A percentile compares a stretch with the other conserved stretches of the same genome.
These are phyloP conservation scores for Picochlorum sp. DNA, from an alignment of 139 green algal species.

Conservation along the genomic window DNA sequence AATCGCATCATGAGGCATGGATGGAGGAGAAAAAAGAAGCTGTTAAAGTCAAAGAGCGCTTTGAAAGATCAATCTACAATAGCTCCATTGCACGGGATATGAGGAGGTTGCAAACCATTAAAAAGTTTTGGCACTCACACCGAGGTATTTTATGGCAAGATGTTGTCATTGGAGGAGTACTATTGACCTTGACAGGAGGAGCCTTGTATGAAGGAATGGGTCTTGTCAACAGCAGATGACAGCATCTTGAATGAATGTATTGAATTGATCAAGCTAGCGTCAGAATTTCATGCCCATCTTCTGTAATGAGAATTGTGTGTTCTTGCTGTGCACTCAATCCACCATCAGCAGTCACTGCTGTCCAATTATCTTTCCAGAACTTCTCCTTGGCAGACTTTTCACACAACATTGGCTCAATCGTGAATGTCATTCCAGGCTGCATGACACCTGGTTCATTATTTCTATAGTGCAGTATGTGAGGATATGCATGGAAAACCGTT, in stretches of 20 bases:
- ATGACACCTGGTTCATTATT: conserved; percentile 65
- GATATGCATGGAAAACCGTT: conserved; percentile 76
- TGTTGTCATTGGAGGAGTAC: neutral
- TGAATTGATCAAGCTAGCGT: conserved; percentile 34
- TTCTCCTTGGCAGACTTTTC: conserved; percentile 39
- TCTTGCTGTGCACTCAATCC: conserved; percentile 84
- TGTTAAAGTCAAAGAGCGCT: conserved; percentile 24
- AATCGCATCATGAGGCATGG: conserved; percentile 26
- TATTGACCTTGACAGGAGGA: conserved; percentile 1
- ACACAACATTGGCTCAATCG: conserved; percentile 96
- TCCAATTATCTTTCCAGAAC: conserved; percentile 93
- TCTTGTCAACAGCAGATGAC: neutral
- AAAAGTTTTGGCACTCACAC: conserved; percentile 36
- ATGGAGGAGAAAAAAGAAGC: conserved; percentile 41
- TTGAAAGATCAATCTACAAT: conserved; percentile 14
- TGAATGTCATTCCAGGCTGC: conserved; percentile 86
- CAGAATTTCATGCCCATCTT: conserved; percentile 77
- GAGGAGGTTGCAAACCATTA: conserved; percentile 30
- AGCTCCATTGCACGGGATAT: conserved; percentile 20
- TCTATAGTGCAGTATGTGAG: conserved; percentile 71
- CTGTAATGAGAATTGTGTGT: conserved; percentile 93
- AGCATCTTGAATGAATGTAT: neutral
- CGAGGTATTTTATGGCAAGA: conserved; percentile 1
- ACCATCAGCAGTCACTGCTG: conserved; percentile 81
- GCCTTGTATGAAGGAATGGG: neutral